A percentile compares a stretch with the other conserved stretches of the same genome.
phyloP scores from a whole-genome alignment of 2,329 filamentous ascomycete genomes.

The Alternaria novae-zelandiae region DNA sequence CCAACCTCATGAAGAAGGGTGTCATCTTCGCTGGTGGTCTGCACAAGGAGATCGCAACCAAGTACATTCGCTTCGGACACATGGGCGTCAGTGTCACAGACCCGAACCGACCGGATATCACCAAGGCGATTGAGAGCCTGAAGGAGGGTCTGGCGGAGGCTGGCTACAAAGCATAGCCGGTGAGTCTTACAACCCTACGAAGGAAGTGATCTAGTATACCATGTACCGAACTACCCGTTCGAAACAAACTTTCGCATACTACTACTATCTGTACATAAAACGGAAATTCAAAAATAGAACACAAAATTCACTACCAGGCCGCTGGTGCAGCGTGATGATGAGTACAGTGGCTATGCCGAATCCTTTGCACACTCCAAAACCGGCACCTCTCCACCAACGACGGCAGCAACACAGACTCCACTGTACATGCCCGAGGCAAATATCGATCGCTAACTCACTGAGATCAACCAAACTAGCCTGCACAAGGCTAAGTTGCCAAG shows the following conservation, averaged over 20 bases:
- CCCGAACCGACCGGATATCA: constrained; percentile 78
- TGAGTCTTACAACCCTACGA: neutral
- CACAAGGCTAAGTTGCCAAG: constrained; percentile 8
- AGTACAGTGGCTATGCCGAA: constrained; percentile 14
- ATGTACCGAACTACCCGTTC: neutral
- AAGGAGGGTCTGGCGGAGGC: constrained; percentile 76
- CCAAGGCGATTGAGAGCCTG: constrained; percentile 80
- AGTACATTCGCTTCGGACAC: constrained; percentile 95
- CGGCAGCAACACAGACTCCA: neutral
- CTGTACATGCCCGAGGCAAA: neutral
- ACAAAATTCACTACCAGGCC: neutral
- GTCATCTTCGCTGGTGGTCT: constrained; percentile 94
- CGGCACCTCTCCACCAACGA: neutral
- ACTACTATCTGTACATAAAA: neutral
- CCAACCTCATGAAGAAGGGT: constrained; percentile 82
- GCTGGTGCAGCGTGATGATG: constrained; percentile 3
- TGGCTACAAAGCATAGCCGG: constrained; percentile 60
- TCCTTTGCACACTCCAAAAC: neutral
- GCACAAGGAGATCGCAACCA: constrained; percentile 92
- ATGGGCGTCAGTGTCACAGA: constrained; percentile 96
- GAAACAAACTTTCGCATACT: neutral
- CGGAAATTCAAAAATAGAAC: constrained; percentile 10
- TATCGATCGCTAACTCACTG: neutral
- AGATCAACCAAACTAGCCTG: neutral
- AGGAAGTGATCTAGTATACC: neutral